Base-by-base conservation (phyloP, 2,329 filamentous ascomycete species). In the Xylariaceae sp. region DNA sequence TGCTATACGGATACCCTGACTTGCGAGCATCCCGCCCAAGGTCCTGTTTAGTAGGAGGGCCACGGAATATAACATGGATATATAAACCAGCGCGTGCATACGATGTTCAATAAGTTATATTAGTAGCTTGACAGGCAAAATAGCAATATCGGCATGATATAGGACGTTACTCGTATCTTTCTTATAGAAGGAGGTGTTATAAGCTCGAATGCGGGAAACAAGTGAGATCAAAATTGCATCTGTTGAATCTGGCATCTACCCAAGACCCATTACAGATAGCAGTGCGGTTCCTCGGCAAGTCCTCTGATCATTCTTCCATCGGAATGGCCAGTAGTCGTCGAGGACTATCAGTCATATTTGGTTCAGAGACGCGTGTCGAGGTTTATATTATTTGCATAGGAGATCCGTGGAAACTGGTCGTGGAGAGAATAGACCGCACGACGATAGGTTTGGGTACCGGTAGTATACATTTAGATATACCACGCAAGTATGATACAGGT, bases 1-100 rank as follows among this genome's bases (percentile, higher is more conserved):
- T 76, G 74, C 56, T 71, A 72, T 50, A 70, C 70, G 12, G 71
- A 72, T 62, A 71, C 63, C 15, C 61, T 72, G 45, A 41, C 47
- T 36, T 76, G 74, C 51, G 67, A 70, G 65, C 59, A 53, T 1
- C 69, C 68, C 7, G 55, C 66, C 51, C 54, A 60, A 21, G 63
- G 68, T 19, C 72, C 72, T 32, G 69, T 73, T 21, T 72, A 63
- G 61, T 26, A 39, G 15, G 26, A 5, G 52, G 22, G 18, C 5
- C 13, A 18, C 18, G 45, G 5, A 16, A 30, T 40, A 7, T 13
- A 32, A 18, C 32, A 36, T 29, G 29, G 21, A 22, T 47, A 42
- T 40, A 19, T 30, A 34, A n/a, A 15, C 10, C 21, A 43, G 16
- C 3, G 22, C 9, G 21, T n/a, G 16, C 21, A 29, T 22, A 22